Conservation (phyloP, 1,139 yeast species). For the Suhomyces bolitotheri region DNA sequence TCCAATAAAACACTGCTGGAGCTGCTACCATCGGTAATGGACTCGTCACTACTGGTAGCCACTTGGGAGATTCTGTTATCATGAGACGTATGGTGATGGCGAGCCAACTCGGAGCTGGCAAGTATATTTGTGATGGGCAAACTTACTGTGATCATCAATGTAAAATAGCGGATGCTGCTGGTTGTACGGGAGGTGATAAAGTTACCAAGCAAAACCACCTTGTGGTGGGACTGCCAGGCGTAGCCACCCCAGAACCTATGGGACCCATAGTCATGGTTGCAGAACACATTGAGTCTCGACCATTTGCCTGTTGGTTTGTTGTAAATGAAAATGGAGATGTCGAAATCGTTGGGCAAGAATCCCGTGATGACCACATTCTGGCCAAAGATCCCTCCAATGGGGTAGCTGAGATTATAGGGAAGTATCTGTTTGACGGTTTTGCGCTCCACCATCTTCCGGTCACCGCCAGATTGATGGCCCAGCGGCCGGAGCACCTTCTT, state of each 20-base stretch:
- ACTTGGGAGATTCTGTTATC: slow-evolving; percentile 23
- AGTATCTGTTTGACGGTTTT: slow-evolving; percentile 20
- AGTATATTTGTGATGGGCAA: slow-evolving; percentile 65
- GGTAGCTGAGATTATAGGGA: slow-evolving; percentile 49
- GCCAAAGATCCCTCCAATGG: slow-evolving; percentile 65
- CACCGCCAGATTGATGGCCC: neutral
- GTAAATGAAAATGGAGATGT: slow-evolving; percentile 58
- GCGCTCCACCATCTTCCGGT: slow-evolving; percentile 7
- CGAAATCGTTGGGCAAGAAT: slow-evolving; percentile 51
- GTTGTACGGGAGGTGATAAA: slow-evolving; percentile 48
- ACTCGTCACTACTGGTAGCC: slow-evolving; percentile 12
- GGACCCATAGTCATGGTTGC: slow-evolving; percentile 55
- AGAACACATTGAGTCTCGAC: slow-evolving; percentile 59
- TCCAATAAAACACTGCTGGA: slow-evolving; percentile 13
- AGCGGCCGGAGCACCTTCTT: slow-evolving; percentile 14
- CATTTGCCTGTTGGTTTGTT: slow-evolving; percentile 64
- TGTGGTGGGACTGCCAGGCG: slow-evolving; percentile 77
- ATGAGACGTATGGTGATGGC: slow-evolving; percentile 21
- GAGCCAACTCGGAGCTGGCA: slow-evolving; percentile 44
- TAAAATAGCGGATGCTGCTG: slow-evolving; percentile 60
- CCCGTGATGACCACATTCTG: slow-evolving; percentile 64
- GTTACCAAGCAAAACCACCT: slow-evolving; percentile 58
- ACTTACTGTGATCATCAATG: slow-evolving; percentile 57
- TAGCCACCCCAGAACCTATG: slow-evolving; percentile 68
- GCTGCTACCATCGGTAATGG: slow-evolving; percentile 18